A percentile compares a stretch with the other conserved stretches of the same genome.
phyloP scores from a whole-genome alignment of 345 rosid species.

The Citrus unshiu region DNA sequence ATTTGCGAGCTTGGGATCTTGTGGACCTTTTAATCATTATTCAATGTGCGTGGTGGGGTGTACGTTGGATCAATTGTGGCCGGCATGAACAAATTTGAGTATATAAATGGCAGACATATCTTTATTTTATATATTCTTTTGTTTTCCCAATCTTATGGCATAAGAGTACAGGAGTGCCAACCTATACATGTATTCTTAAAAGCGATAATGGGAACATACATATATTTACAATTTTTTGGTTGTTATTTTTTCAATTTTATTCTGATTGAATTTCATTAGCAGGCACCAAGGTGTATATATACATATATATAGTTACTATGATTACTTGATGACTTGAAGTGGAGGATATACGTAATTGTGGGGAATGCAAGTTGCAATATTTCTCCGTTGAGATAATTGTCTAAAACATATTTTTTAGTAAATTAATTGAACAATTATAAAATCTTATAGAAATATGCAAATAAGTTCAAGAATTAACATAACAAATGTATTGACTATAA shows the following conservation, averaged over 20 bases:
- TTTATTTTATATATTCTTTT: not conserved
- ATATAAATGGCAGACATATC: constrained; percentile 35
- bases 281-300: too few species aligned
- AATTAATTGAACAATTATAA: too few species aligned
- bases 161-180: not conserved
- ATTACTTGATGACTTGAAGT: not conserved
- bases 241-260: not conserved
- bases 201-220: not conserved
- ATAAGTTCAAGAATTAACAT: not conserved
- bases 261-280: not conserved
- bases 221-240: constrained; percentile 2
- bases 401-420: not conserved
- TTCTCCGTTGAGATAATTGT: not conserved
- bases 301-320: not conserved
- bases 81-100: constrained; percentile 19
- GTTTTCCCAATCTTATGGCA: not conserved
- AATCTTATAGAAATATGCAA: not conserved
- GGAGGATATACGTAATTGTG: not conserved
- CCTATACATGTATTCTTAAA: not conserved
- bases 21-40: not conserved
- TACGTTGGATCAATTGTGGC: constrained; percentile 13
- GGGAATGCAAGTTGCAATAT: not conserved
- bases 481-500: not conserved
- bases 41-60: constrained; percentile 28
- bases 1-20: not conserved